Evolutionary conservation across 2,329 filamentous ascomycete species (phyloP), one percentile per base, ranked within the genome.

Genomic region (Fusarium citri): DNA sequence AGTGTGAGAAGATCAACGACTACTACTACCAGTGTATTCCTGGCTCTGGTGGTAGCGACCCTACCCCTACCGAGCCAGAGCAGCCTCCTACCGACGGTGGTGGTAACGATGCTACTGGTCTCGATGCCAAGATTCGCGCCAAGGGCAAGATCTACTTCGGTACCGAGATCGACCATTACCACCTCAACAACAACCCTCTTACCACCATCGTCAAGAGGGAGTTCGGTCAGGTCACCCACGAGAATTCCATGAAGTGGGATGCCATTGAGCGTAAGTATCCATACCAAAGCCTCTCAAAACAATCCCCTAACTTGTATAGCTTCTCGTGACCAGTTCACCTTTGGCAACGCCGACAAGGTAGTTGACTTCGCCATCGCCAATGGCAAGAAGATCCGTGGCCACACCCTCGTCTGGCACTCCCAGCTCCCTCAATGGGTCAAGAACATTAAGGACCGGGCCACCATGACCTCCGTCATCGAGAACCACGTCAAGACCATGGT

Each of bases 241-340:
- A 92, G 82, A 92, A 92, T 83, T 87, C 83, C 75, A 90, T 91
- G 86, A 92, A 92, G 80, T 92, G 89, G 89, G 87, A 91, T 71
- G 80, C 85, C 3, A 61, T 42, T 14, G 63, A 66, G 55, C 62
- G 63, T 66, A 55, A 46, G 63, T 34, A 3, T 4, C 5, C 15
- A 31, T 11, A 6, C 5, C 25, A 26, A 26, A 26, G 6, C 25
- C 6, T 5, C 4, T 9, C 3, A 6, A 16, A 11, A 5, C 9
- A 9, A 2, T 9, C 4, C 3, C 10, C 42, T 66, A n/a, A 66
- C 30, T 1, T n/a, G 34, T 83, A 83, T 20, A 81, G 77, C 28
- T 41, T n/a, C 59, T 11, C 20, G 80, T 82, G 84, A 83, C 63
- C 74, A 71, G 3, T 92, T 89, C 83, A 88, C 80, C 68, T 90